Base-by-base conservation (phyloP, 768 basidiomycete species). In the Naganishia vishniacii region DNA sequence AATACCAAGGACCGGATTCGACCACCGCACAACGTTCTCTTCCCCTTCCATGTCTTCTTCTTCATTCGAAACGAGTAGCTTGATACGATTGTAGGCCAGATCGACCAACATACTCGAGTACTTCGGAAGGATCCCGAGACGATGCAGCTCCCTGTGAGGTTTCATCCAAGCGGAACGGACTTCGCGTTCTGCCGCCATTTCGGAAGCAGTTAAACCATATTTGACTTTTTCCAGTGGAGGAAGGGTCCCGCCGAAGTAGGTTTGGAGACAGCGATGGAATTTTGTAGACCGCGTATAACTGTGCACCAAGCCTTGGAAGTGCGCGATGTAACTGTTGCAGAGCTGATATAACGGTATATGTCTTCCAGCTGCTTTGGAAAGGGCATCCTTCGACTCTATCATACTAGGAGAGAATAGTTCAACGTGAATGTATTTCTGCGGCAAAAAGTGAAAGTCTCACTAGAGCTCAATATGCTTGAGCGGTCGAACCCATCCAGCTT, bases 21-120 rank as follows among this genome's bases (percentile, higher is more conserved):
- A 49, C 28, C 32, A 32, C 4, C 23, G 18, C 93, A 72, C 80
- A 87, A 81, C 7, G 84, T 83, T 53, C 80, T 82, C 34, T 28
- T 47, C 31, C 16, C 41, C 26, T 7, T 31, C 51, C 48, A 44
- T 16, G 4, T 82, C 84, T 7, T 31, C 44, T 40, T 32, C 78
- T 2, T 82, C 84, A 65, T 81, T 80, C 62, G 82, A 61, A 0
- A 95, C 86, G 64, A 88, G 82, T 4, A 79, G 74, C 72, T 92
- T 89, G 66, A 99, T 92, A 69, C 85, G 84, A 71, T 88, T 87
- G 68, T 91, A 91, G 29, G 89, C 88, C 3, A 92, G 86, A 53
- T 84, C 85, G 20, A 88, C 85, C 29, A 97, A 84, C 63, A 91
- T 70, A 7, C 66, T 64, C 12, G 69, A 66, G 49, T 75, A 76